phyloP scores from a whole-genome alignment of 805 yeast genomes.

The Hanseniaspora singularis region DNA sequence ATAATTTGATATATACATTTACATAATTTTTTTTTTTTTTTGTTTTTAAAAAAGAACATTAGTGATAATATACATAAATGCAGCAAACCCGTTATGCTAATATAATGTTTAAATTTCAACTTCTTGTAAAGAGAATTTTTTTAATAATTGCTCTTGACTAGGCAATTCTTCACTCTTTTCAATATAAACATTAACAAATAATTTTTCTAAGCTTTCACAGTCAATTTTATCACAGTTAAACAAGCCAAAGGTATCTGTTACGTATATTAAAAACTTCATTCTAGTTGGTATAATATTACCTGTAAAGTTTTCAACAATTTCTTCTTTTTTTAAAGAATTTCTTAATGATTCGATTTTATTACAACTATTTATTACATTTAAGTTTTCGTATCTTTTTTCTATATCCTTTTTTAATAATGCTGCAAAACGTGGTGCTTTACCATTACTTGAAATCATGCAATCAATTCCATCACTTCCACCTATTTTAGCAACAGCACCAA shows the following conservation, averaged over 20 bases:
- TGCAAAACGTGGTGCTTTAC: slow-evolving; percentile 27
- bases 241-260: slow-evolving; percentile 26
- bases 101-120: no score
- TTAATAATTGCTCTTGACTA: background rate
- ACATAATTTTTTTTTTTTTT: background rate
- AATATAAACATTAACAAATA: slow-evolving; percentile 11
- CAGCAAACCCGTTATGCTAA: no score
- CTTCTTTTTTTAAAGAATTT: slow-evolving; percentile 18
- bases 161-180: slow-evolving; percentile 3
- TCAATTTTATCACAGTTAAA: slow-evolving; percentile 23
- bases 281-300: slow-evolving; percentile 22
- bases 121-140: background rate
- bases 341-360: slow-evolving; percentile 23
- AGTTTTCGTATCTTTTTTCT: slow-evolving; percentile 16
- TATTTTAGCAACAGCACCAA: slow-evolving; percentile 27
- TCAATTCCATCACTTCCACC: slow-evolving; percentile 17
- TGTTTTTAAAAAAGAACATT: background rate
- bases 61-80: background rate
- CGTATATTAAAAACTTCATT: slow-evolving; percentile 27
- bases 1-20: background rate
- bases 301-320: slow-evolving; percentile 15
- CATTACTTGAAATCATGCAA: slow-evolving; percentile 25
- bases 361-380: slow-evolving; percentile 22
- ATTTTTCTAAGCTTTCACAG: slow-evolving; percentile 18
- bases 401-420: slow-evolving; percentile 26